phyloP scores from a whole-genome alignment of 2,329 filamentous ascomycete genomes.

The Trichophyton simii region DNA sequence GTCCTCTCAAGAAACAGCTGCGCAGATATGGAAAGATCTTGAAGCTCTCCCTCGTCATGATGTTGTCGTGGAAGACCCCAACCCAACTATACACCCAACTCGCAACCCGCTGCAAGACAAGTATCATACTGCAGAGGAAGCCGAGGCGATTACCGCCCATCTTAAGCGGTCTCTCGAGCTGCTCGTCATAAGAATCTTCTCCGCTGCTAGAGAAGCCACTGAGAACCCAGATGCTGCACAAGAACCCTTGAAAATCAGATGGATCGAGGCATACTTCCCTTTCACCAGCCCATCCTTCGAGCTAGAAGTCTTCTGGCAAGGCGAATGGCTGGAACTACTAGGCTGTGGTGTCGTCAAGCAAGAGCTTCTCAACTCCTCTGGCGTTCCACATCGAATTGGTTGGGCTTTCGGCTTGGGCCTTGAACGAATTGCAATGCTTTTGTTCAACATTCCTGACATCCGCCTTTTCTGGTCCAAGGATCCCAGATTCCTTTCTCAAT shows the following conservation, averaged over 20 bases:
- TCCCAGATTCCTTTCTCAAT: constrained; percentile 73
- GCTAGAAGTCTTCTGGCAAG: constrained; percentile 86
- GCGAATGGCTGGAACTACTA: constrained; percentile 89
- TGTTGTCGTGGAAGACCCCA: constrained; percentile 70
- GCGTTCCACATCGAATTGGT: constrained; percentile 60
- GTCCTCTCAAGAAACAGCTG: constrained; percentile 36
- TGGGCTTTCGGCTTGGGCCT: constrained; percentile 96
- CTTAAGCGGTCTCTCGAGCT: constrained; percentile 80
- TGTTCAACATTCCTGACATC: constrained; percentile 94
- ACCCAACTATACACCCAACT: constrained; percentile 61
- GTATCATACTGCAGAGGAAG: constrained; percentile 62
- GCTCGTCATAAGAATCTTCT: constrained; percentile 82
- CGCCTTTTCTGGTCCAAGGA: constrained; percentile 91
- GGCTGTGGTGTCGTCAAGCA: constrained; percentile 89
- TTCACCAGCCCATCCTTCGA: constrained; percentile 96
- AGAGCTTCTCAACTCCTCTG: constrained; percentile 63
- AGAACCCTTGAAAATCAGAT: constrained; percentile 73
- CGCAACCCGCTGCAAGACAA: constrained; percentile 69
- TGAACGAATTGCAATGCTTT: constrained; percentile 91
- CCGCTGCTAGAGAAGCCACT: constrained; percentile 51
- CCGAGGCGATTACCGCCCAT: constrained; percentile 69
- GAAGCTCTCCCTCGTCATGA: constrained; percentile 58
- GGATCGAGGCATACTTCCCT: constrained; percentile 95
- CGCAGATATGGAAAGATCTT: constrained; percentile 57
- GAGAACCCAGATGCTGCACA: constrained; percentile 39